phyloP scores from a whole-genome alignment of 768 basidiomycete genomes.

The Cystobasidiopsis lactophilus region DNA sequence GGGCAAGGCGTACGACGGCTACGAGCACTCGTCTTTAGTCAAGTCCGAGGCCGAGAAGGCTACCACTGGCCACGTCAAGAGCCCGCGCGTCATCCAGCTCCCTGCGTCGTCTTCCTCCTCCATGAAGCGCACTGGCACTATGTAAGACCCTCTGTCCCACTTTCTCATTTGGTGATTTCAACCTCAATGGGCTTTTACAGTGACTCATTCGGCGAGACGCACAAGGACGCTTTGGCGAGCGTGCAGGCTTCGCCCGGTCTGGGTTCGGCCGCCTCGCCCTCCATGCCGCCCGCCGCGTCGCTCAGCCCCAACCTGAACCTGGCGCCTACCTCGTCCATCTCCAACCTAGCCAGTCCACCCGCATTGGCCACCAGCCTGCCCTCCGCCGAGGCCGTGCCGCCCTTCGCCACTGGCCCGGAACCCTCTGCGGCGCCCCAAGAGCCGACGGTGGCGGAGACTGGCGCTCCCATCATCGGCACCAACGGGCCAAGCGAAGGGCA shows the following conservation, averaged over 20 bases:
- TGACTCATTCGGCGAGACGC: constrained; percentile 17
- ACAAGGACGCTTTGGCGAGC: constrained; percentile 10
- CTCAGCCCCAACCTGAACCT: no score
- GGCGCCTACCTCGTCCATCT: no score
- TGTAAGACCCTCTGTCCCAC: no score
- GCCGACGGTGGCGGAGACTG: constrained; percentile 23
- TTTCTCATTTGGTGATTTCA: no score
- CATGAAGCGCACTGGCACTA: constrained; percentile 7
- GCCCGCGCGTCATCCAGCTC: not conserved
- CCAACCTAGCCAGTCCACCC: not conserved
- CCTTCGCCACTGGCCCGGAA: no score
- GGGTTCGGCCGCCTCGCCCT: constrained; percentile 2
- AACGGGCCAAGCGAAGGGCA: constrained; percentile 19
- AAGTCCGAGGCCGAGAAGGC: constrained; percentile 11
- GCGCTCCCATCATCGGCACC: constrained; percentile 19
- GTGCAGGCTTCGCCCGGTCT: not conserved
- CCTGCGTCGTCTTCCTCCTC: not conserved
- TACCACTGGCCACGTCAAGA: constrained; percentile 1
- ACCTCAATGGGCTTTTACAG: no score
- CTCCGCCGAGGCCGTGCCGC: not conserved
- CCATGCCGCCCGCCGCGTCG: not conserved
- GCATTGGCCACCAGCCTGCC: not conserved
- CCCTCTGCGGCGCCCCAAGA: not conserved
- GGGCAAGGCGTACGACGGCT: constrained; percentile 7
- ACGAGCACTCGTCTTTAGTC: constrained; percentile 12